Evolutionary conservation across 2,329 filamentous ascomycete species (phyloP), one percentile per base, ranked within the genome.

Genomic region (Nemania abortiva): DNA sequence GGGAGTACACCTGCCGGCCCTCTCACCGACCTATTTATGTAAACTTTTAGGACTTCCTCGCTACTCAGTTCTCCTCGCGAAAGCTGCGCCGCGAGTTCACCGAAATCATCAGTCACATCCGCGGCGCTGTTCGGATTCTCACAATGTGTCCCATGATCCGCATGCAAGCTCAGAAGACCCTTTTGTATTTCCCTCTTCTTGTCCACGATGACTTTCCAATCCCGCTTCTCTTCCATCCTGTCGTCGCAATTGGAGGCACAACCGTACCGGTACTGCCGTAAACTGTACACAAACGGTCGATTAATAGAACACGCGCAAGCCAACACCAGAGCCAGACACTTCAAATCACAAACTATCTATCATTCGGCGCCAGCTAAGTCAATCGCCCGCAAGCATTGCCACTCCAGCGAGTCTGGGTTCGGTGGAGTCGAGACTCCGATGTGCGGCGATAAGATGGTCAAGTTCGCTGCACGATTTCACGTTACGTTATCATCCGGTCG

Each of bases 21-120:
- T 29, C 31, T 37, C 2, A 55, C 62, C 67, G 63, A 73, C 72
- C 69, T 75, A 39, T 54, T 59, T 47, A 76, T 75, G 54, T 73
- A 73, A 47, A 71, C 69, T 64, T 65, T 69, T 2, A 66, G 66
- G 20, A 75, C 68, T 34, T 52, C 52, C 63, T 74, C 71, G 4
- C 70, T 72, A 10, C 60, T 73, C 6, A 75, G 34, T 53, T 73
- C 56, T 11, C 72, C 66, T 3, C 68, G 65, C 20, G 69, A 65
- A 39, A 76, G 68, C 22, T 64, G 62, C 31, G n/a, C 57, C 6
- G 45, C 15, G 22, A 69, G 62, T 10, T 60, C 42, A 10, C 11
- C 18, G 13, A 69, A 50, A n/a, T n/a, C n/a, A n/a, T 29, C 11
- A n/a, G 20, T 20, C 13, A 55, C 49, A 7, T 39, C 49, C n/a